These are phyloP conservation scores for Xylaria sp. DNA, from an alignment of 2,329 filamentous ascomycete species.

Conservation along the genomic window DNA sequence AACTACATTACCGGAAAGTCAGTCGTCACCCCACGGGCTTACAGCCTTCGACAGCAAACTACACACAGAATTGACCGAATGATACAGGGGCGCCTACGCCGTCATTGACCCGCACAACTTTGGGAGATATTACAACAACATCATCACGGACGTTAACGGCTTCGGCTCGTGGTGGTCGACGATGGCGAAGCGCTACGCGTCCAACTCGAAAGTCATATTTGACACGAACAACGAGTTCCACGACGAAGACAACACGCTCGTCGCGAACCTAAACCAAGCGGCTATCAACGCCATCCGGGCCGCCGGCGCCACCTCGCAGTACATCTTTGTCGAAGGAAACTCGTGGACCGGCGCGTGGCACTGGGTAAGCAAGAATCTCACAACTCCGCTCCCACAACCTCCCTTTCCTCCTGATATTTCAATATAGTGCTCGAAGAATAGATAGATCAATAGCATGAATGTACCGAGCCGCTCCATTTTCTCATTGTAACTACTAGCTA, in stretches of 20 bases:
- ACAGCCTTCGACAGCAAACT: background rate
- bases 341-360: slow-evolving; percentile 57
- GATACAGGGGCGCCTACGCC: slow-evolving; percentile 53
- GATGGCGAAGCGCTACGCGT: slow-evolving; percentile 58
- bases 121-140: slow-evolving; percentile 57
- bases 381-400: background rate
- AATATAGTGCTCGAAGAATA: background rate
- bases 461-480: too few species aligned
- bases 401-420: background rate
- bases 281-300: slow-evolving; percentile 67
- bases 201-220: slow-evolving; percentile 63
- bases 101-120: slow-evolving; percentile 68
- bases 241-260: slow-evolving; percentile 64
- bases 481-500: background rate
- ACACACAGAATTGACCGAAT: slow-evolving; percentile 1
- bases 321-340: slow-evolving; percentile 64
- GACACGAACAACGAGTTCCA: slow-evolving; percentile 73
- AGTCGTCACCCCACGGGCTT: background rate
- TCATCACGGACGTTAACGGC: slow-evolving; percentile 58
- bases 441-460: too few species aligned
- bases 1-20: slow-evolving; percentile 34
- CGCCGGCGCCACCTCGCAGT: slow-evolving; percentile 61
- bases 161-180: slow-evolving; percentile 65
- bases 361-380: slow-evolving; percentile 29
- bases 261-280: slow-evolving; percentile 66